Base-by-base conservation (phyloP, 2,329 filamentous ascomycete genomes). In the Apiospora phragmitis region DNA sequence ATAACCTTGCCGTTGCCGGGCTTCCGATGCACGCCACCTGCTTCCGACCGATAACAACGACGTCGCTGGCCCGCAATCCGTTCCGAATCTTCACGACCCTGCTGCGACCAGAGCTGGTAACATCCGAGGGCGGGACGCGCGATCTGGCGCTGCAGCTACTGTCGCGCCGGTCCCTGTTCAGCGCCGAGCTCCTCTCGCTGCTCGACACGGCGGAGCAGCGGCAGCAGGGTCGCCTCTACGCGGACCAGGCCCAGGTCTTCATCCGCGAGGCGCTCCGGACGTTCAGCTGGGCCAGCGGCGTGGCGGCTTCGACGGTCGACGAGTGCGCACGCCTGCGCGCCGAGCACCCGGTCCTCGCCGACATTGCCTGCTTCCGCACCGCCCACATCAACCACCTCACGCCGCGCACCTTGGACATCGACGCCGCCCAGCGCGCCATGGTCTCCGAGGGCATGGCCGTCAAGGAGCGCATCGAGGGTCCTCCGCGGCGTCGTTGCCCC, bases 361-460 rank as follows among this genome's bases (percentile, higher is more conserved):
- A 85, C 59, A 80, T 85, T 35, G 80, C 72, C 38, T 71, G 70
- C 67, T 71, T 72, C 45, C 75, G 73, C 7, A 84, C 79, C 38
- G 78, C 84, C 1, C 86, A 88, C 72, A 86, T 88, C 74, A 88
- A 88, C 71, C 86, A 88, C 69, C 80, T 88, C 1, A 88, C 86
- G 0, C 86, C 86, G 0, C 80, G 85, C 1, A 85, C 85, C 0
- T 77, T 87, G 4, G 83, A 88, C 69, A 88, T 88, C 35, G 79
- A 82, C 12, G 74, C 79, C 0, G 84, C 82, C 0, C 85, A 88
- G 69, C 65, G 73, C 2, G 72, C 74, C 3, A 88, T 89, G 86
- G 67, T 76, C 0, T 70, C 73, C 0, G 75, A 75, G 2, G 82
- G 82, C 0, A 79, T 89, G 69, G 74, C 80, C 0, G 82, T 80